Conservation (phyloP, 2,329 filamentous ascomycete species). For the Emergomyces orientalis region DNA sequence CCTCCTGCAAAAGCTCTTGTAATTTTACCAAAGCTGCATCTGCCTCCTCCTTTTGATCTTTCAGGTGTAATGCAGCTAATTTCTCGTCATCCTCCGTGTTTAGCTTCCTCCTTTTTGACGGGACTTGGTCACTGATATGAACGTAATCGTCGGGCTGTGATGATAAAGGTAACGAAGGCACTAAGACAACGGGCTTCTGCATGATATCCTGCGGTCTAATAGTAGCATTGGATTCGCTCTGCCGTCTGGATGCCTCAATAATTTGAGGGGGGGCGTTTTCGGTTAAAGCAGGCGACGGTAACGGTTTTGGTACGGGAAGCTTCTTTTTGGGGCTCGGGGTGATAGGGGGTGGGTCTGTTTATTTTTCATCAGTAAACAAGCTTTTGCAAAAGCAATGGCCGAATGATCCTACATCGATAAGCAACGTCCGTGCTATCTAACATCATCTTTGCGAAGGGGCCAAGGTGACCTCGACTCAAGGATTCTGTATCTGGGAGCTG, state of each 20-base stretch:
- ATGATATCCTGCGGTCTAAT: neutral
- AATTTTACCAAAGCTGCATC: constrained; percentile 65
- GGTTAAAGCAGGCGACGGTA: constrained; percentile 12
- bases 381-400: neutral
- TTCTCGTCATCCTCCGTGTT: constrained; percentile 46
- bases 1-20: constrained; percentile 56
- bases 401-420: constrained; percentile 33
- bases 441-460: constrained; percentile 48
- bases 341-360: constrained; percentile 27
- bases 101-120: constrained; percentile 40
- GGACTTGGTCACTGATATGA: constrained; percentile 28
- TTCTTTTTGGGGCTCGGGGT: constrained; percentile 20
- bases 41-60: constrained; percentile 70
- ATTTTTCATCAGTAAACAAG: constrained; percentile 4
- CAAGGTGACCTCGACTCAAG: constrained; percentile 31
- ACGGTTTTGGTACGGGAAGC: constrained; percentile 15
- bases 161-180: constrained; percentile 37
- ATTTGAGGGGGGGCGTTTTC: constrained; percentile 12
- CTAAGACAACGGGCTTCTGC: constrained; percentile 38
- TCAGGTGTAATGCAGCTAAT: constrained; percentile 51
- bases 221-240: constrained; percentile 10
- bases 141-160: constrained; percentile 35
- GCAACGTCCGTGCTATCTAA: constrained; percentile 38
- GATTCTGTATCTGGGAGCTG: constrained; percentile 17
- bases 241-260: constrained; percentile 15